A percentile compares a stretch with the other conserved stretches of the same genome.
These are phyloP conservation scores for Candida tallmaniae DNA, from an alignment of 805 yeast genomes.

Conservation along the genomic window DNA sequence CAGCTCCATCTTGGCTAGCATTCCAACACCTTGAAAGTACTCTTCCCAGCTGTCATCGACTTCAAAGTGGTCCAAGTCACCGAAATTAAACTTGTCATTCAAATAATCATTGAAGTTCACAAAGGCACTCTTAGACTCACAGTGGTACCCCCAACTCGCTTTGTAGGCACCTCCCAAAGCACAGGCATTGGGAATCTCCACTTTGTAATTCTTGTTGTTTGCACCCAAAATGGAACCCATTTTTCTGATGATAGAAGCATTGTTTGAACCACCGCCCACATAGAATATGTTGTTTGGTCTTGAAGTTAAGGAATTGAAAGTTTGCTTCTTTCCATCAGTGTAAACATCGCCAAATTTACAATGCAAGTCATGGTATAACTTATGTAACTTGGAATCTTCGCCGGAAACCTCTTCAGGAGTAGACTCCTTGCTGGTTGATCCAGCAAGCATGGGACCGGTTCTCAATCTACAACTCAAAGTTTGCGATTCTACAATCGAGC, in stretches of 20 bases:
- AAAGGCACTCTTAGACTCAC: conserved; percentile 29
- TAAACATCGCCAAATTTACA: conserved; percentile 37
- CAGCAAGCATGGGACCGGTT: conserved; percentile 68
- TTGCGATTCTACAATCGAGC: conserved; percentile 80
- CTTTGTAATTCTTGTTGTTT: conserved; percentile 57
- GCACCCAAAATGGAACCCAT: conserved; percentile 73
- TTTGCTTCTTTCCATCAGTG: conserved; percentile 49
- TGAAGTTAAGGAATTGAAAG: conserved; percentile 38
- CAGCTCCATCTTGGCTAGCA: conserved; percentile 45
- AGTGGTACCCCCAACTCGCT: conserved; percentile 64
- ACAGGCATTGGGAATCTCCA: conserved; percentile 84
- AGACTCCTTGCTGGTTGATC: conserved; percentile 9
- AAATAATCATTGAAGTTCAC: conserved; percentile 42
- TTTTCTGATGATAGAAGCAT: conserved; percentile 59
- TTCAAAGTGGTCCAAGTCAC: conserved; percentile 40
- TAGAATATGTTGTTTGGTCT: conserved; percentile 68
- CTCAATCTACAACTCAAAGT: conserved; percentile 80
- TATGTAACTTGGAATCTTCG: conserved; percentile 13
- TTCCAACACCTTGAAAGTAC: conserved; percentile 49
- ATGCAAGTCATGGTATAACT: conserved; percentile 23
- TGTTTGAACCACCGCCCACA: conserved; percentile 87
- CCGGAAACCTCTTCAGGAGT: conserved; percentile 13
- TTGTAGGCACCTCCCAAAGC: conserved; percentile 89
- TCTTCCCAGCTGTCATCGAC: conserved; percentile 43
- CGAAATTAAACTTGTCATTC: conserved; percentile 42